phyloP scores from a whole-genome alignment of 306 rosid genomes.

The Glycine tomentella region DNA sequence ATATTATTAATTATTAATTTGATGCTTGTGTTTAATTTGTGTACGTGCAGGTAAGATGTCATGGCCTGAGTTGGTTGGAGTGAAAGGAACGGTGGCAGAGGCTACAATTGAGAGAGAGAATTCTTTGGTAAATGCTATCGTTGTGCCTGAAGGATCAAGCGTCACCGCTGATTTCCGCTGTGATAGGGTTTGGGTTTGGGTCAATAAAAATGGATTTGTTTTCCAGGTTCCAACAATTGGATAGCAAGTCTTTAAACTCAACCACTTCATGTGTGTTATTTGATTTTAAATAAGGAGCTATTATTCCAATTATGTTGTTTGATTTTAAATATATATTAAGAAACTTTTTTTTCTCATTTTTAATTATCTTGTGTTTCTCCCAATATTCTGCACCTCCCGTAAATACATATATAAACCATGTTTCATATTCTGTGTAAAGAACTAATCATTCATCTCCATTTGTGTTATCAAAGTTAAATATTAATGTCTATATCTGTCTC shows the following conservation, averaged over 20 bases:
- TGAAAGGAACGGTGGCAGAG: slow-evolving; percentile 47
- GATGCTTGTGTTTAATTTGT: neutral
- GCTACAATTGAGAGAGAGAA: slow-evolving; percentile 56
- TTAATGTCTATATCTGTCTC: no score
- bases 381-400: neutral
- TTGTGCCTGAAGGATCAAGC: slow-evolving; percentile 25
- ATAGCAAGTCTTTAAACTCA: neutral
- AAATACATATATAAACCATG: no score
- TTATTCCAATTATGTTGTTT: no score
- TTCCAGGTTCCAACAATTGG: slow-evolving; percentile 35
- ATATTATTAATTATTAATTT: neutral
- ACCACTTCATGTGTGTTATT: neutral
- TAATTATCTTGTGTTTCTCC: neutral
- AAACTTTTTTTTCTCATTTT: neutral
- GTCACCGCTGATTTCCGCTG: slow-evolving; percentile 41
- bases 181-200: slow-evolving; percentile 60
- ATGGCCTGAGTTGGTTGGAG: slow-evolving; percentile 63
- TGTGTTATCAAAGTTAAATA: no score
- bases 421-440: no score
- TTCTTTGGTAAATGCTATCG: slow-evolving; percentile 39
- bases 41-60: slow-evolving; percentile 55
- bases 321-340: neutral
- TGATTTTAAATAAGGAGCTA: neutral
- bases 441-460: no score
- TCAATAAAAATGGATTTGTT: slow-evolving; percentile 43